phyloP scores from a whole-genome alignment of 2,329 filamentous ascomycete species.

The Paraphoma chrysanthemicola region DNA sequence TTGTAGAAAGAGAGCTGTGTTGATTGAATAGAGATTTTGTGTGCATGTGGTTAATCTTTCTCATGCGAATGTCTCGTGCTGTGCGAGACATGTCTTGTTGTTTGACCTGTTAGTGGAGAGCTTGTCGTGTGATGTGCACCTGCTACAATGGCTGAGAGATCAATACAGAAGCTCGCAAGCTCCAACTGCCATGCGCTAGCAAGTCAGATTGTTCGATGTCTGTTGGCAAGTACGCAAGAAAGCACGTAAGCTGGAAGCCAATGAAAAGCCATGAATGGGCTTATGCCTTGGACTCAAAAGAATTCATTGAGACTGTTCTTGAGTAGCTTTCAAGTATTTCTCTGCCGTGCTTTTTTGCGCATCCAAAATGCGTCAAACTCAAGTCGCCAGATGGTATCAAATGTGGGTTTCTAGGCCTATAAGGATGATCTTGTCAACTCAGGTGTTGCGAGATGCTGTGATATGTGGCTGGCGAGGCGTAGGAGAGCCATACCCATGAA shows the following conservation, averaged over 20 bases:
- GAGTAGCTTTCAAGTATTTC: neutral
- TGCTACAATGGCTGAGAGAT: too few relatives aligned
- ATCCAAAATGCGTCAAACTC: neutral
- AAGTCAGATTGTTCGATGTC: too few relatives aligned
- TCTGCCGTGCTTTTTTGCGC: neutral
- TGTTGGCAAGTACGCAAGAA: too few relatives aligned
- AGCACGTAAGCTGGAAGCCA: too few relatives aligned
- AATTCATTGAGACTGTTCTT: neutral
- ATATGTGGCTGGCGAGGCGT: constrained; percentile 3
- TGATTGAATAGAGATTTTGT: neutral
- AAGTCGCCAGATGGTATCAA: constrained; percentile 32
- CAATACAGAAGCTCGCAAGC: too few relatives aligned
- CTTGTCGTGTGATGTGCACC: too few relatives aligned
- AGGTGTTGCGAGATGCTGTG: constrained; percentile 10
- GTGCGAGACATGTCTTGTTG: too few relatives aligned
- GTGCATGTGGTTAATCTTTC: neutral
- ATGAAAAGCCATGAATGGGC: too few relatives aligned
- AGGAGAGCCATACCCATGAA: constrained; percentile 26
- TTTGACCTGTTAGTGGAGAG: too few relatives aligned
- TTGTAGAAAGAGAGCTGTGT: neutral
- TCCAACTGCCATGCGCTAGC: too few relatives aligned
- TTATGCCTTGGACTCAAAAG: neutral
- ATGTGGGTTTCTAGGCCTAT: constrained; percentile 25
- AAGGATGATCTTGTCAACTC: constrained; percentile 27
- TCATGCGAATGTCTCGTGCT: too few relatives aligned